Conservation (phyloP, 306 rosid species). For the Arachis hypogaea region DNA sequence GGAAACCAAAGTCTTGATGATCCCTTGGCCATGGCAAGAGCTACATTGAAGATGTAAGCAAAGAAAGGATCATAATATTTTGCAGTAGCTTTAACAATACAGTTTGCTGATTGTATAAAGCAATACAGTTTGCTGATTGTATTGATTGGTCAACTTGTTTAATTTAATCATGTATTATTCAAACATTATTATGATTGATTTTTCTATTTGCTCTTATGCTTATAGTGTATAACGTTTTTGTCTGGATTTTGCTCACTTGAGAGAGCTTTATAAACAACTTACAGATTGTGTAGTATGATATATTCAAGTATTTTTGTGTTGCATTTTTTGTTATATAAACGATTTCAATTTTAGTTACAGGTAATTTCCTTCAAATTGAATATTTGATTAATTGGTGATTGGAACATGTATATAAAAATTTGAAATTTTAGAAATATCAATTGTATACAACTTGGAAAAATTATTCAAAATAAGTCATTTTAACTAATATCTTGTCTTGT, state of each 20-base stretch:
- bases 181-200: neutral
- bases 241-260: slow-evolving; percentile 14
- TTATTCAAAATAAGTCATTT: too few species aligned
- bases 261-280: neutral
- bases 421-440: too few species aligned
- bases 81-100: slow-evolving; percentile 21
- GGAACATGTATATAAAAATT: too few species aligned
- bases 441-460: too few species aligned
- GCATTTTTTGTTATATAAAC: neutral
- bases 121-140: slow-evolving; percentile 1
- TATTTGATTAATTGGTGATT: too few species aligned
- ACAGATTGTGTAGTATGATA: neutral
- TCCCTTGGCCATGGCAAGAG: slow-evolving; percentile 83
- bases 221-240: too few species aligned
- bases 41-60: slow-evolving; percentile 64
- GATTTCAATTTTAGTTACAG: too few species aligned
- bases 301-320: neutral
- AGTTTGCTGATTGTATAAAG: neutral
- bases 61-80: slow-evolving; percentile 21
- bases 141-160: slow-evolving; percentile 1
- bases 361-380: too few species aligned
- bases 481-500: too few species aligned
- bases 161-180: slow-evolving; percentile 8
- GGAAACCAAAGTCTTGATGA: slow-evolving; percentile 75
- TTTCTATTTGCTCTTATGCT: neutral